phyloP scores from a whole-genome alignment of 106 monocot species.

The Vanilla planifolia region DNA sequence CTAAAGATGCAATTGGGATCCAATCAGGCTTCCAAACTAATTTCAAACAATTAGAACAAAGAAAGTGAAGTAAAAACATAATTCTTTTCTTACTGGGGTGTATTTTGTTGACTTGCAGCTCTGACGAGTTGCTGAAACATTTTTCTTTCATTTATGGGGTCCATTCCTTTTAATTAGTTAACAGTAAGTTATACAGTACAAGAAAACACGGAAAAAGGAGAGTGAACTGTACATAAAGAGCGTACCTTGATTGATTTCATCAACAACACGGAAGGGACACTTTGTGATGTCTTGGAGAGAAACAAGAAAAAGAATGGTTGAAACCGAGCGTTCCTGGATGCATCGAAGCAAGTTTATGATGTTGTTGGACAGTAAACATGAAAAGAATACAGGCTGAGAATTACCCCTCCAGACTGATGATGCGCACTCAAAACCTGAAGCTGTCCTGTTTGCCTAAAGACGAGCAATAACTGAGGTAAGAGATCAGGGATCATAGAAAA shows the following conservation, averaged over 20 bases:
- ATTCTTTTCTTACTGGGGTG: conserved; percentile 72
- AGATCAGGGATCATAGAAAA: not conserved
- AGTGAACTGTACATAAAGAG: not conserved
- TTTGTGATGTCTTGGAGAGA: conserved; percentile 98
- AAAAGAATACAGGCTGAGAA: not conserved
- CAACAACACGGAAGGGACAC: conserved; percentile 97
- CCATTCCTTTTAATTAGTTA: conserved; percentile 62
- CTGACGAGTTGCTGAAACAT: conserved; percentile 99
- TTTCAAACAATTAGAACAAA: not conserved
- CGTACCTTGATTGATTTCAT: conserved; percentile 97
- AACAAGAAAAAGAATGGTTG: conserved; percentile 96
- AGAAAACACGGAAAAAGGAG: not conserved
- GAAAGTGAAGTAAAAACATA: not conserved
- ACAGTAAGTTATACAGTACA: not conserved
- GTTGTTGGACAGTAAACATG: not conserved
- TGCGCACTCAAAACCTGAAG: conserved; percentile 93
- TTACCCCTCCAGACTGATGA: conserved; percentile 96
- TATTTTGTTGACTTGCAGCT: conserved; percentile 83
- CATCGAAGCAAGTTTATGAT: not conserved
- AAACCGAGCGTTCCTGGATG: conserved; percentile 84
- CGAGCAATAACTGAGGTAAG: not conserved
- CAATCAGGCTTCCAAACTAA: not conserved
- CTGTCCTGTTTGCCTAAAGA: conserved; percentile 68
- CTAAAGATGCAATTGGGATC: conserved; percentile 20
- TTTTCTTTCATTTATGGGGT: conserved; percentile 95